Evolutionary conservation across 805 yeast species (phyloP).

Genomic region (Ogataea siamensis): DNA sequence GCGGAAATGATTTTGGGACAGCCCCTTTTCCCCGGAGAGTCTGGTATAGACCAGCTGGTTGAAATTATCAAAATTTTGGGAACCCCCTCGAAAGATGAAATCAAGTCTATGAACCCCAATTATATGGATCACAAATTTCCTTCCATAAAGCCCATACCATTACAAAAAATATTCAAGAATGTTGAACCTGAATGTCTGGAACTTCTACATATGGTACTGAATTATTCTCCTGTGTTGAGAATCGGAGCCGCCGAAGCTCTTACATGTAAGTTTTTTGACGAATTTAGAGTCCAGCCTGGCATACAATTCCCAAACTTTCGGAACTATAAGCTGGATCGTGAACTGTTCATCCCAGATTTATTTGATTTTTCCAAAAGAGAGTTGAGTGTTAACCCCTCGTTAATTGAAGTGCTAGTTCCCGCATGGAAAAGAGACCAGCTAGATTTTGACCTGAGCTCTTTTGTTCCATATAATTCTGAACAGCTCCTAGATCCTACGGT

Average conservation of each 20-base stretch:
- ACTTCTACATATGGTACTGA: constrained; percentile 54
- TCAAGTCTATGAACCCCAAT: constrained; percentile 91
- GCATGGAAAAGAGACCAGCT: constrained; percentile 32
- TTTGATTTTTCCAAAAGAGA: constrained; percentile 54
- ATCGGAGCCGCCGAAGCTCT: constrained; percentile 55
- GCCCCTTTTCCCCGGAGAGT: constrained; percentile 96
- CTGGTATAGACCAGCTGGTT: constrained; percentile 95
- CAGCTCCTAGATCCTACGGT: constrained; percentile 33
- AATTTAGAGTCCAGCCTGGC: constrained; percentile 38
- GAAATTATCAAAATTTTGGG: constrained; percentile 95
- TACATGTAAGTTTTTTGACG: constrained; percentile 54
- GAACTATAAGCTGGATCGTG: constrained; percentile 41
- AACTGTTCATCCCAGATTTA: constrained; percentile 42
- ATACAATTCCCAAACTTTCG: constrained; percentile 35
- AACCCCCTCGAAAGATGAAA: constrained; percentile 90
- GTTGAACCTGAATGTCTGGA: constrained; percentile 52
- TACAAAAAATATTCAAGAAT: constrained; percentile 62
- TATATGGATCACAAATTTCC: constrained; percentile 98
- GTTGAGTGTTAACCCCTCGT: constrained; percentile 42
- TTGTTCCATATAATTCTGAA: constrained; percentile 40
- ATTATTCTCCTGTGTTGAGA: constrained; percentile 68
- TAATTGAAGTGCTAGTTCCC: constrained; percentile 43
- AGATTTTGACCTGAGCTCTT: constrained; percentile 33
- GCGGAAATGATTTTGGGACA: constrained; percentile 94
- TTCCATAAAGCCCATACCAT: constrained; percentile 71